Evolutionary conservation across 495 filamentous ascomycete species (phyloP).

Genomic region (Clohesyomyces aquaticus): DNA sequence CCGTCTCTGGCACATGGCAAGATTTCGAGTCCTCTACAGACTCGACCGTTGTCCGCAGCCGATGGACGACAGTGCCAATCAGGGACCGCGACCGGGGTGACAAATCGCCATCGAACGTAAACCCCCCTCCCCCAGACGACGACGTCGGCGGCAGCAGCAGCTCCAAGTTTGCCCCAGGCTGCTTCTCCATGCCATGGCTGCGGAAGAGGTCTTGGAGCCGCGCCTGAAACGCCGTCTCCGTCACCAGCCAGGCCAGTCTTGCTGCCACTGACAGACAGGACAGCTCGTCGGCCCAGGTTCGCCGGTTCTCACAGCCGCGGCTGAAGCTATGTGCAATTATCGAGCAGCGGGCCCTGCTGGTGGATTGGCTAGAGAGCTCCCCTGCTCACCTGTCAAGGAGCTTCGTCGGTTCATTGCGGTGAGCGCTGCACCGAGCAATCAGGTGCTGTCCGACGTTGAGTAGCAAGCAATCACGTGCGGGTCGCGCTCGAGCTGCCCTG

Average conservation of each 20-base stretch:
- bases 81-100: conserved; percentile 13
- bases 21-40: no score
- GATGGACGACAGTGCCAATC: conserved; percentile 14
- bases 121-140: background rate
- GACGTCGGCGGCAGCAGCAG: background rate
- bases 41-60: background rate
- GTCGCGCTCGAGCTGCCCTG: no score
- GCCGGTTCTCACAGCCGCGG: conserved; percentile 22
- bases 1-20: no score
- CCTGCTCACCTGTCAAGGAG: conserved; percentile 14
- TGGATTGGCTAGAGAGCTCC: conserved; percentile 19
- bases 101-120: conserved; percentile 18
- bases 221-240: conserved; percentile 8
- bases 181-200: conserved; percentile 3
- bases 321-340: conserved; percentile 17
- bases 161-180: background rate
- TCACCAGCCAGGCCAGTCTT: background rate
- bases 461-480: background rate
- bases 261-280: background rate
- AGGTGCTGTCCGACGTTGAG: background rate
- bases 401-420: background rate
- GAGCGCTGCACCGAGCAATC: no score
- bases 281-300: background rate
- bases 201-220: background rate
- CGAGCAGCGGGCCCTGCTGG: conserved; percentile 10